Percentiles rank a stretch among this genome's conserved stretches.
Evolutionary conservation across 345 rosid species (phyloP).

Genomic region (Arabis alpina): DNA sequence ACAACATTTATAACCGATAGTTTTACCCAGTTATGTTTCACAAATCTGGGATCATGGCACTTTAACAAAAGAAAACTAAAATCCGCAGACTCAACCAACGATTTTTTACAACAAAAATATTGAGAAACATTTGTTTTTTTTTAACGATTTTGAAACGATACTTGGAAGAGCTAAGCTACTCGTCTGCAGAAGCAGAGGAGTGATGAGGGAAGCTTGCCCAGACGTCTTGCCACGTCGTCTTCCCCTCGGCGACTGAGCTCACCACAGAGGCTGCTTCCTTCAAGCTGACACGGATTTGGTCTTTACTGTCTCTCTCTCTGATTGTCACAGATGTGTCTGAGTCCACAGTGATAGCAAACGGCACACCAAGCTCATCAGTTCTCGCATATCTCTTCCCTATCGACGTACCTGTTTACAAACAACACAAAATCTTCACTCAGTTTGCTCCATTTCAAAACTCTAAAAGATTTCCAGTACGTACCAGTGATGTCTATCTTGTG

Average conservation of each 20-base stretch:
- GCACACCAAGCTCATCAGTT: slow-evolving; percentile 94
- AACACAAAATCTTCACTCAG: neutral
- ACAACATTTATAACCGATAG: too few relatives aligned
- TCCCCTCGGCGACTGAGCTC: slow-evolving; percentile 72
- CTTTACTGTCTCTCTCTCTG: slow-evolving; percentile 92
- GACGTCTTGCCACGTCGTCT: slow-evolving; percentile 69
- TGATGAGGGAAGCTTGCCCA: slow-evolving; percentile 81
- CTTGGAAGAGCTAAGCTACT: slow-evolving; percentile 38
- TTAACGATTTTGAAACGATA: neutral
- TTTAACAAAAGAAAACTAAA: too few relatives aligned
- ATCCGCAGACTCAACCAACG: too few relatives aligned
- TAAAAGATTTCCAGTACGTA: slow-evolving; percentile 22
- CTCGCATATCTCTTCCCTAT: slow-evolving; percentile 95
- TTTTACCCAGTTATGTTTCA: too few relatives aligned
- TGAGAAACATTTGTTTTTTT: neutral
- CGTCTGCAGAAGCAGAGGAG: slow-evolving; percentile 61
- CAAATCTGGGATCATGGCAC: too few relatives aligned
- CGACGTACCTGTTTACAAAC: slow-evolving; percentile 64
- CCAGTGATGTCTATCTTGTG: slow-evolving; percentile 96
- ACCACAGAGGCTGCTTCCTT: slow-evolving; percentile 70
- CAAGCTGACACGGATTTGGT: slow-evolving; percentile 75
- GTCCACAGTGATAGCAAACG: slow-evolving; percentile 92
- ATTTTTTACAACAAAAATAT: too few relatives aligned
- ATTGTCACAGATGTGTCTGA: slow-evolving; percentile 72
- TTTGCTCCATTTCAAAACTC: neutral